A percentile compares a stretch with the other conserved stretches of the same genome.
Conservation (phyloP, 2,329 filamentous ascomycete species). For the Curvularia sp. region DNA sequence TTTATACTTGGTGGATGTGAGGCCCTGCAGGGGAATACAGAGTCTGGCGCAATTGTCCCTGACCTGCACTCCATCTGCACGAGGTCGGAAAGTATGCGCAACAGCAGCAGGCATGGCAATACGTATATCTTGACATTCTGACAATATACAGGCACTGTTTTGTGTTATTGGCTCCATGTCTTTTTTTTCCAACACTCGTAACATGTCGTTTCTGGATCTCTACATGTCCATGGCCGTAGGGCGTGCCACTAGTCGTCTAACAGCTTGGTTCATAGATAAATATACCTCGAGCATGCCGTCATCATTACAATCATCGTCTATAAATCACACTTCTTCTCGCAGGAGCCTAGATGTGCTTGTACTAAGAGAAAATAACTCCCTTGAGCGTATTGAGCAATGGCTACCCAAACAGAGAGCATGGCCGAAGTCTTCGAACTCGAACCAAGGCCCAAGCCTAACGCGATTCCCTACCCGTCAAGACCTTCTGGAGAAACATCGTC, state of each 20-base stretch:
- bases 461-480: not conserved
- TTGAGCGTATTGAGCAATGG: conserved; percentile 1
- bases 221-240: not conserved
- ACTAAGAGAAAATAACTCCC: not conserved
- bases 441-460: not conserved
- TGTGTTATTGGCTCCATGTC: too few species aligned
- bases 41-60: not conserved
- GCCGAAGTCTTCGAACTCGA: conserved; percentile 10
- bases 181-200: not conserved
- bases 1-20: not conserved
- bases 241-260: not conserved
- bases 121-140: not conserved
- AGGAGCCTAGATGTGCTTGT: not conserved
- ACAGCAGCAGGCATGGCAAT: not conserved
- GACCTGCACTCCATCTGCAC: not conserved
- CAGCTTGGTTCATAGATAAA: not conserved
- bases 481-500: not conserved
- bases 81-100: not conserved
- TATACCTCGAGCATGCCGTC: not conserved
- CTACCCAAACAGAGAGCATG: conserved; percentile 1
- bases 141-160: not conserved
- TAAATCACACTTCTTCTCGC: not conserved
- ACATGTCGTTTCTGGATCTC: not conserved
- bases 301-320: too few species aligned
- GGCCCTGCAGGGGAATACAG: not conserved